phyloP scores from a whole-genome alignment of 176 grass and related monocot genomes.

The Thinopyrum elongatum region DNA sequence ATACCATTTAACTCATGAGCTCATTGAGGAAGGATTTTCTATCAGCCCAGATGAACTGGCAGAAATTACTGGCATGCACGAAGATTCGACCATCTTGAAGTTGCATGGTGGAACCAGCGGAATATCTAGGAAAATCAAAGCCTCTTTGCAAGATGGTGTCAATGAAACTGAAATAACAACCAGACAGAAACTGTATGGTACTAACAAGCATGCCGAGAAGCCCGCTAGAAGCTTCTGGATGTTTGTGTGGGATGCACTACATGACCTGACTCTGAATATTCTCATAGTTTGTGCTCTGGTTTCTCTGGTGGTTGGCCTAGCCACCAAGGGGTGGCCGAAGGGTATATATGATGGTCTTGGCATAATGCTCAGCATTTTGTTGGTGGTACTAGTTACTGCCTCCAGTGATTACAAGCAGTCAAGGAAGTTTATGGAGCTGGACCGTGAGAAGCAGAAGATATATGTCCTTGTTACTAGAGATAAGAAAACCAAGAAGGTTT shows the following conservation, averaged over 20 bases:
- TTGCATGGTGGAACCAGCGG: conserved; percentile 53
- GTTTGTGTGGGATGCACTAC: conserved; percentile 92
- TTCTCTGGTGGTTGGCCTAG: conserved; percentile 73
- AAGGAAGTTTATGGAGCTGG: conserved; percentile 80
- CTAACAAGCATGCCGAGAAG: conserved; percentile 63
- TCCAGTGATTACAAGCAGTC: conserved; percentile 88
- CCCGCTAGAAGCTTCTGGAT: conserved; percentile 81
- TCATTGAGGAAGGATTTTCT: conserved; percentile 57
- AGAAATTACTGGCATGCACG: conserved; percentile 46
- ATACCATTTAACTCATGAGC: conserved; percentile 50
- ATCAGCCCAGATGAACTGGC: conserved; percentile 86
- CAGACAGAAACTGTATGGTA: conserved; percentile 70
- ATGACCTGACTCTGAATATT: conserved; percentile 82
- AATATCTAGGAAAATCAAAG: conserved; percentile 71
- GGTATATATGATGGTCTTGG: conserved; percentile 85
- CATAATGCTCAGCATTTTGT: conserved; percentile 82
- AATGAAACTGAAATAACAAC: conserved; percentile 41
- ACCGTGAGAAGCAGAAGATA: conserved; percentile 85
- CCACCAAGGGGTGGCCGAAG: conserved; percentile 82
- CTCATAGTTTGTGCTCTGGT: conserved; percentile 72
- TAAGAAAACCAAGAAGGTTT: conserved; percentile 54
- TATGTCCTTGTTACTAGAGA: conserved; percentile 72
- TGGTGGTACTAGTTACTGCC: conserved; percentile 86
- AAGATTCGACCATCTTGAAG: conserved; percentile 36
- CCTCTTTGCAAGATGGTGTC: conserved; percentile 59